Conservation (phyloP, 108 stramenopile genomes). For the Phaeodactylum tricornutum region DNA sequence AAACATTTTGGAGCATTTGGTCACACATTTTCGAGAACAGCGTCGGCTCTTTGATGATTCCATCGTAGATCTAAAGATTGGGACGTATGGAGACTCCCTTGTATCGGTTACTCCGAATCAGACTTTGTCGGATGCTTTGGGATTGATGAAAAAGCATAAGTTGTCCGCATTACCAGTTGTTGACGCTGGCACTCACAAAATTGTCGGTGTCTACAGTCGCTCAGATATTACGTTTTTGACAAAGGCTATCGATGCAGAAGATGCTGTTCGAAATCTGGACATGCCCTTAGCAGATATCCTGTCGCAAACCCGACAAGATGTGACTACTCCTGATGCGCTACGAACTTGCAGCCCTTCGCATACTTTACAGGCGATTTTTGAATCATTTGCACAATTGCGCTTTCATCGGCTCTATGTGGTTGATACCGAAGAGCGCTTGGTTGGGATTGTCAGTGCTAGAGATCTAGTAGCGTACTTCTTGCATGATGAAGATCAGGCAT, state of each 20-base stretch:
- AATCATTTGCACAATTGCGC: slow-evolving; percentile 81
- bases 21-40: slow-evolving; percentile 90
- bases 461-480: slow-evolving; percentile 86
- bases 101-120: slow-evolving; percentile 65
- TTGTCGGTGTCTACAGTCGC: slow-evolving; percentile 70
- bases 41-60: slow-evolving; percentile 91
- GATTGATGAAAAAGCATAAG: slow-evolving; percentile 52
- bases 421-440: slow-evolving; percentile 61
- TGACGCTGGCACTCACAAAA: slow-evolving; percentile 41
- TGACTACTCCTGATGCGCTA: slow-evolving; percentile 82
- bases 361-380: slow-evolving; percentile 85
- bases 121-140: slow-evolving; percentile 72
- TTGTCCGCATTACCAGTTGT: slow-evolving; percentile 80
- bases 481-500: slow-evolving; percentile 1
- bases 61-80: slow-evolving; percentile 84
- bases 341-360: slow-evolving; percentile 70
- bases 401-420: slow-evolving; percentile 82
- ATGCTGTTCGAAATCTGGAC: slow-evolving; percentile 80
- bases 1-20: slow-evolving; percentile 83
- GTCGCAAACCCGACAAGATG: slow-evolving; percentile 56
- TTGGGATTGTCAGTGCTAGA: slow-evolving; percentile 79
- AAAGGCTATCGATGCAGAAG: slow-evolving; percentile 81
- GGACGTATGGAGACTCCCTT: slow-evolving; percentile 80
- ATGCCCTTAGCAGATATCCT: slow-evolving; percentile 63
- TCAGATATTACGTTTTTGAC: slow-evolving; percentile 90